Evolutionary conservation across 352 stramenopile genomes (phyloP), one percentile per base, ranked within the genome.

Genomic region (Phytophthora agathidicida): DNA sequence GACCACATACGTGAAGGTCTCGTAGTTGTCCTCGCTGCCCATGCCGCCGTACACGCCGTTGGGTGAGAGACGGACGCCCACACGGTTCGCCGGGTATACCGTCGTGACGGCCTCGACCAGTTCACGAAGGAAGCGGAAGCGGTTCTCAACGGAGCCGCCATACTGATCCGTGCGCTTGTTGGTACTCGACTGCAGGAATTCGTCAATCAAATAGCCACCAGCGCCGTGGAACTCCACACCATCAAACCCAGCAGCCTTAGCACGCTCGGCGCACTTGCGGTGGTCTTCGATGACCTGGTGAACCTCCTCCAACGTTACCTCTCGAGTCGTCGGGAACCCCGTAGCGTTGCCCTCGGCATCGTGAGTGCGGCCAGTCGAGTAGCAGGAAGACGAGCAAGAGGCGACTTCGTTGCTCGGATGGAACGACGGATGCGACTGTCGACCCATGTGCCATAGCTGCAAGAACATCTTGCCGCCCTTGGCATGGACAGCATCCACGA

Each of bases 121-220:
- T 59, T 96, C 80, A 3, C 61, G 61, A 17, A 95, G 53, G 19
- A 97, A 78, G 8, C 79, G 72, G 27, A 68, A 69, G 9, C 89
- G 83, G 66, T 96, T 96, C 53, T 94, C 83, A 3, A 91, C 51
- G 22, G 65, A 88, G 23, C 87, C 87, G 20, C 88, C 88, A 47
- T 96, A 96, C 48, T 75, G 32, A 68, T 96, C 88, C 6, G 75
- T 91, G 33, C 86, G 81, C 36, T 64, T 68, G 71, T 98, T 98
- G 11, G 68, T 68, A n/a, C 41, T 75, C n/a, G 66, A 54, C 49
- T 93, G 75, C 19, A 97, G 60, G 61, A 97, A 96, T 50, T 96
- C 72, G 51, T 98, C 88, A 37, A 98, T 68, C 9, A 98, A 64
- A 42, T 97, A 98, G 9, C 91, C 93, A 35, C 97, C 93, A 2